Base-by-base conservation (phyloP, 1,284 basidiomycete species). In the Cystobasidium pallidum region DNA sequence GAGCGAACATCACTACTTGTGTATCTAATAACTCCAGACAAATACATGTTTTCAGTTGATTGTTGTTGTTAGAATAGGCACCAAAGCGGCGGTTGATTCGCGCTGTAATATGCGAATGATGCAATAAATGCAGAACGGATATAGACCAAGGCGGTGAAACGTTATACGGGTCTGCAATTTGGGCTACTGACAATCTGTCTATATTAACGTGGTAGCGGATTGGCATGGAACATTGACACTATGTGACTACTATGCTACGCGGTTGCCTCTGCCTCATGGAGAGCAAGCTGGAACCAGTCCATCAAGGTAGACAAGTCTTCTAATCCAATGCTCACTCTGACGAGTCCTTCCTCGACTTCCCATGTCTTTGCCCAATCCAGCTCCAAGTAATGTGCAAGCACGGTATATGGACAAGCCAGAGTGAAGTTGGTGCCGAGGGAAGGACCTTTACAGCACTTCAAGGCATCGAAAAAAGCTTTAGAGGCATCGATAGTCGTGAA, bases 401-500 rank as follows among this genome's bases (percentile, higher is more conserved):
- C 89, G 2, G 92, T 90, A 80, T 94, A 99, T 26, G 95, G 95
- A 77, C 88, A 92, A 30, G 91, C 92, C 17, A 96, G 85, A 1
- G 95, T 98, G 81, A 98, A 96, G 83, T 94, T 97, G 41, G 94
- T 98, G 0, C 95, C 95, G 24, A 98, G 85, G 78, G 89, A 91
- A 0, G 95, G 96, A 1, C 95, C 96, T 81, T 98, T 99, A 75
- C 87, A 87, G 80, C 89, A 94, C 6, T 85, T 83, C 26, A 99
- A 83, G 0, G 86, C 83, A 80, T 99, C 92, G 80, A 91, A 99
- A 83, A 99, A 99, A 6, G 89, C 91, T 49, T 83, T 81, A 0
- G 91, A 88, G 0, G 91, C 91, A 0, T 81, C 83, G 10, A 82
- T 74, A 1, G 87, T 87, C 1, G 86, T 87, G 82, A 99, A 98